Conservation (phyloP, 805 yeast genomes). For the Monosporozyma yasuniensis region DNA sequence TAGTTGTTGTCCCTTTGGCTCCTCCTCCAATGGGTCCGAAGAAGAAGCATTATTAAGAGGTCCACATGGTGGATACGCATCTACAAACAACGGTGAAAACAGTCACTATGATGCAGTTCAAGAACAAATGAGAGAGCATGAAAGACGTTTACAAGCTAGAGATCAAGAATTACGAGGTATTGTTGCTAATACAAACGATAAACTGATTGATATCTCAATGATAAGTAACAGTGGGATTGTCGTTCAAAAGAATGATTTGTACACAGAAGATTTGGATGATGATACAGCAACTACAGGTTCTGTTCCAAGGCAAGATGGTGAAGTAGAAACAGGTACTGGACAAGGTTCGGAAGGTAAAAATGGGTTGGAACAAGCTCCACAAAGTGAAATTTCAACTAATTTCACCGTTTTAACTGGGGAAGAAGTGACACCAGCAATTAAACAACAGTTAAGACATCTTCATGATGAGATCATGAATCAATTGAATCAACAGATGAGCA, state of each 20-base stretch:
- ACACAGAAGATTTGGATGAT: constrained; percentile 23
- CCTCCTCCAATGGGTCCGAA: constrained; percentile 10
- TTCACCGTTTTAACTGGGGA: neutral
- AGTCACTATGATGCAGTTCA: constrained; percentile 9
- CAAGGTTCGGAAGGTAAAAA: neutral
- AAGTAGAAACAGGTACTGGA: neutral
- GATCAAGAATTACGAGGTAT: constrained; percentile 25
- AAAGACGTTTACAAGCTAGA: constrained; percentile 15
- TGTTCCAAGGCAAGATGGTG: neutral
- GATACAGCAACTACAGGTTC: neutral
- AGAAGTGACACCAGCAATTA: neutral
- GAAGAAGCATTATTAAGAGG: constrained; percentile 22
- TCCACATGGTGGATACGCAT: constrained; percentile 23
- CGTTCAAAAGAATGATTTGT: constrained; percentile 13
- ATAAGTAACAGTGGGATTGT: constrained; percentile 30
- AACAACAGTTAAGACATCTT: neutral
- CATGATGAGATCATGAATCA: neutral
- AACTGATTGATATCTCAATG: constrained; percentile 31
- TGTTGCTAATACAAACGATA: constrained; percentile 28
- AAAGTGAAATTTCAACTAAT: neutral
- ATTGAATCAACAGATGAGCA: neutral
- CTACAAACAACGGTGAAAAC: constrained; percentile 7
- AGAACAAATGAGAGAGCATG: constrained; percentile 21
- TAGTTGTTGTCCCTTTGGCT: constrained; percentile 20
- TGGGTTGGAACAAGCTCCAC: neutral